Percentiles rank a stretch among this genome's conserved stretches.
Conservation (phyloP, 108 stramenopile species). For the Nannochloropsis oceanica region DNA sequence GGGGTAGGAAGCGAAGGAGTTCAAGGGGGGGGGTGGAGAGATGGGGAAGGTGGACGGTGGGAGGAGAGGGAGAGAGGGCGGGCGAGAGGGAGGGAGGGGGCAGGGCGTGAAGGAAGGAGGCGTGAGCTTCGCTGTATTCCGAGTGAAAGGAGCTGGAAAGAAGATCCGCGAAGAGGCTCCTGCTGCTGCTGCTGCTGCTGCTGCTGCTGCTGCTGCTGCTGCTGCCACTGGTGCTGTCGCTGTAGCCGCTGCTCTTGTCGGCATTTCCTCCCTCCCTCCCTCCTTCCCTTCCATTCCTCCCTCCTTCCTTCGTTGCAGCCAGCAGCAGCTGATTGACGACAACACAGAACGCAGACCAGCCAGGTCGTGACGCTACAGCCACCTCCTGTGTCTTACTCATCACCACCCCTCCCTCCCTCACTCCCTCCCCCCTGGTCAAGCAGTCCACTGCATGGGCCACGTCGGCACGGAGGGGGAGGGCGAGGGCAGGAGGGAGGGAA, state of each 20-base stretch:
- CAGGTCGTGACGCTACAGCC: not conserved
- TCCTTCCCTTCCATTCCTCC: not conserved
- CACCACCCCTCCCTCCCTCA: not conserved
- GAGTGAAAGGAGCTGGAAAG: not conserved
- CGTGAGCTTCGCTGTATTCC: not conserved
- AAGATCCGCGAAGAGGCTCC: not conserved
- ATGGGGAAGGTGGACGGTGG: not conserved
- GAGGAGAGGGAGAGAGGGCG: not conserved
- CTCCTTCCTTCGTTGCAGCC: not conserved
- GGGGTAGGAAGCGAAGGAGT: not conserved
- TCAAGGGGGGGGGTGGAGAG: not conserved
- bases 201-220: not conserved
- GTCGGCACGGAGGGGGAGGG: not conserved
- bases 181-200: too few species aligned
- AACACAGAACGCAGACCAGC: slow-evolving; percentile 1
- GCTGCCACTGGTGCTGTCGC: not conserved
- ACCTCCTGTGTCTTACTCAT: not conserved
- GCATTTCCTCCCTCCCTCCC: not conserved
- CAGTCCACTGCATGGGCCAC: not conserved
- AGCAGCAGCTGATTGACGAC: slow-evolving; percentile 6
- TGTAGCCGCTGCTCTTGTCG: not conserved
- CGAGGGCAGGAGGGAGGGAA: not conserved
- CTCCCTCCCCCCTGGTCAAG: not conserved
- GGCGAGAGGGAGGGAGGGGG: not conserved
- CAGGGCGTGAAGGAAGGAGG: not conserved